Base-by-base conservation (phyloP, 371 early-diverging fungal species). In the Circinella minor region DNA sequence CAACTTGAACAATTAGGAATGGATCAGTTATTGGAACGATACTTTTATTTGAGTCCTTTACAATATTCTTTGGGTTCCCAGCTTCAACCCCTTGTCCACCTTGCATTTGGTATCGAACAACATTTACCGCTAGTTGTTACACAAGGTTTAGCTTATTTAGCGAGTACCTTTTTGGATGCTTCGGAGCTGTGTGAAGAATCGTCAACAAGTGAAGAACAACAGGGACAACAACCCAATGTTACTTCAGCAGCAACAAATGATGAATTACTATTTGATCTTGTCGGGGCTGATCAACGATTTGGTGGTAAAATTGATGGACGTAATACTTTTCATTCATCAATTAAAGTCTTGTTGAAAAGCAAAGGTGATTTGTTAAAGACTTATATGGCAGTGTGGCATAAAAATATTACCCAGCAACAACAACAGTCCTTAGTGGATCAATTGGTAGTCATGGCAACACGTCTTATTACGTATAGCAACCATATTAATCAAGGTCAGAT, bases 51-150 rank as follows among this genome's bases (percentile, higher is more conserved):
- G 38, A 62, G 69, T 37, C 20, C 34, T 27, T 60, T 81, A 34
- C 65, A 55, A 11, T 59, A 60, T 11, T 82, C 82, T 4, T 63
- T 82, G 7, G 78, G 78, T 3, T 74, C 80, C 18, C 82, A 82
- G 55, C 67, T 82, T 3, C 82, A 82, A 34, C 82, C 82, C 0
- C 47, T 82, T 9, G 80, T 79, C 20, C 80, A 82, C 34, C 66
- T 80, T 3, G 72, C 78, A 8, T 80, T 80, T 74, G 82, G 82
- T 27, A 68, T 82, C 49, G 78, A 82, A 55, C 75, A 77, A 36
- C 57, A 71, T 4, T 57, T 82, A 13, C 71, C 76, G 4, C 61
- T 55, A 46, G 69, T 80, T 3, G 77, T 80, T 9, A 68, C 71
- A 17, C 77, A 82, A 68, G 82, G 75, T 46, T 60, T 82, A 46